A percentile compares a stretch with the other conserved stretches of the same genome.
These are phyloP conservation scores for Hypoxylon fuscum DNA, from an alignment of 495 filamentous ascomycete species.

Conservation along the genomic window DNA sequence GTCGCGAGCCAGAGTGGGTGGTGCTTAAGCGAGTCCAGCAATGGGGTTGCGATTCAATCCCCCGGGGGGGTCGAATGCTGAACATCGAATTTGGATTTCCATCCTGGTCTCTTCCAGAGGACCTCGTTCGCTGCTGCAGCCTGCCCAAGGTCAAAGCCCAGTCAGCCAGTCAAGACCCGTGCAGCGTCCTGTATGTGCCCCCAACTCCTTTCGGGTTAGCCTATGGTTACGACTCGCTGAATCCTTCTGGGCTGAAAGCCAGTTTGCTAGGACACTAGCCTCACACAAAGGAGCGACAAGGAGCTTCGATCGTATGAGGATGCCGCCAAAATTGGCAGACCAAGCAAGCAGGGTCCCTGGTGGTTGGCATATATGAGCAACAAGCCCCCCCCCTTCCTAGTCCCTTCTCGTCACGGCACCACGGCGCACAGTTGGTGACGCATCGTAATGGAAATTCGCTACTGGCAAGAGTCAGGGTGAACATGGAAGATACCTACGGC, in stretches of 20 bases:
- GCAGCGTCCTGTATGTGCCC: constrained; percentile 31
- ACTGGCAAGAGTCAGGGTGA: constrained; percentile 8
- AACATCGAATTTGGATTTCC: constrained; percentile 40
- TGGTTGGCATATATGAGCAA: constrained; percentile 7
- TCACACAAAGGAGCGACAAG: constrained; percentile 6
- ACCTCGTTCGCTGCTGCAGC: constrained; percentile 28
- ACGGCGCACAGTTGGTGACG: constrained; percentile 10
- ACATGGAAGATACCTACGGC: constrained; percentile 11
- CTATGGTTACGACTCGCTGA: constrained; percentile 22
- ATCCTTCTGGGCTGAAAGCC: constrained; percentile 24
- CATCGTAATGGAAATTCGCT: constrained; percentile 9
- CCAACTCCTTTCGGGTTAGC: constrained; percentile 30
- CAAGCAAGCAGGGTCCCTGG: constrained; percentile 21
- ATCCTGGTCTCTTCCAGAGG: constrained; percentile 27
- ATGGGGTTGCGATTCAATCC: constrained; percentile 30
- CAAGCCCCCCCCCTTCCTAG: constrained; percentile 5
- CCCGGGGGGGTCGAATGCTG: constrained; percentile 5
- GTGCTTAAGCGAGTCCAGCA: constrained; percentile 38
- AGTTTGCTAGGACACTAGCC: constrained; percentile 31
- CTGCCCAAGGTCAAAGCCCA: constrained; percentile 6
- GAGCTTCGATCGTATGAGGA: constrained; percentile 30
- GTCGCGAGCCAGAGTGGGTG: constrained; percentile 26
- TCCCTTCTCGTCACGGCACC: constrained; percentile 4
- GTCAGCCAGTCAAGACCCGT: constrained; percentile 28
- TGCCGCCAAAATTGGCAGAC: constrained; percentile 11